Base-by-base conservation (phyloP, 805 yeast genomes). In the Saturnispora dispora region DNA sequence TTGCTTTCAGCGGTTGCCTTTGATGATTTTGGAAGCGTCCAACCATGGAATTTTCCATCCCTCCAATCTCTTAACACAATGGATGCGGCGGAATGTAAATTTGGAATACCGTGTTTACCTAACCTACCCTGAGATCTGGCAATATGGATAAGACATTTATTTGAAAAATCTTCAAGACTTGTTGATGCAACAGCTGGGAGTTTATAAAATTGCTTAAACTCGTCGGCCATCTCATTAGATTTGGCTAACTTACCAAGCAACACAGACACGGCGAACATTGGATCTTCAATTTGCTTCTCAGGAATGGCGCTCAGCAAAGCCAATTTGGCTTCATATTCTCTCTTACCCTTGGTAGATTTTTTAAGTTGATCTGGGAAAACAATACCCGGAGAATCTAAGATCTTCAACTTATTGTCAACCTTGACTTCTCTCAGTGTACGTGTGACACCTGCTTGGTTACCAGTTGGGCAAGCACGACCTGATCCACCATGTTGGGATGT, bases 391-490 rank as follows among this genome's bases (percentile, higher is more conserved):
- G 96, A 88, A 69, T 91, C 99, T 63, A 91, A 75, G 57, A 91
- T 76, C 68, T 85, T 88, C 60, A 91, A 77, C 67, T 89, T 89
- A 63, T 82, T 85, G 68, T 91, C 99, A 54, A 91, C 77, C 71
- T 91, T 93, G 53, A 91, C 89, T 67, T 89, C 95, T 70, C 97
- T 81, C 66, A 93, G 72, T 3, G 91, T 74, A 1, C 96, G 90
- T 30, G 99, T 91, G 45, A 93, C 93, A 65, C 99, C 99, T 3
- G 99, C 97, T 71, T 86, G 93, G 64, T 95, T 95, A 47, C 99
- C 99, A 32, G 86, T 95, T 15, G 99, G 97, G 65, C 98, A 93
- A 11, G 90, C 91, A 60, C 78, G 80, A 43, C 80, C 73, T 51
- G 76, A 70, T 53, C 83, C 82, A 52, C 86, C 83, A 65, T 87